Evolutionary conservation across 495 filamentous ascomycete genomes (phyloP).

Genomic region (Aspergillus wentii): DNA sequence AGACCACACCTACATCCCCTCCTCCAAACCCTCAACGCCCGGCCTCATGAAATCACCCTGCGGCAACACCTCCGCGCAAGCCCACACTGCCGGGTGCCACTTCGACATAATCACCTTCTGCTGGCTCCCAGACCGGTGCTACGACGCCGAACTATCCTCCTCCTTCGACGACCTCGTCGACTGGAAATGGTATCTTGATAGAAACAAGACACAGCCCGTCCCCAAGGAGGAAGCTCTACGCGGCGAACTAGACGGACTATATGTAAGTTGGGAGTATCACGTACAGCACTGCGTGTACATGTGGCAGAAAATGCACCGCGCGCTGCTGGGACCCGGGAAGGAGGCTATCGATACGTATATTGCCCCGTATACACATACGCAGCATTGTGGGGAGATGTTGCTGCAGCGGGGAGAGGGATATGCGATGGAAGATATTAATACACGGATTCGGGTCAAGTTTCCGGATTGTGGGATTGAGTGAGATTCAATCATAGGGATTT

Average conservation of each 20-base stretch:
- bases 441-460: not conserved
- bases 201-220: constrained; percentile 4
- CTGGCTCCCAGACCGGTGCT: constrained; percentile 12
- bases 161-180: not conserved
- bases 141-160: constrained; percentile 5
- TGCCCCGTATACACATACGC: constrained; percentile 14
- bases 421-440: constrained; percentile 2
- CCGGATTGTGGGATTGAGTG: constrained; percentile 2
- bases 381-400: constrained; percentile 19
- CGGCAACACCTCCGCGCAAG: constrained; percentile 8
- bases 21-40: too few relatives aligned
- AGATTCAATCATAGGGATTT: too few relatives aligned
- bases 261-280: constrained; percentile 30
- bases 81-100: constrained; percentile 5
- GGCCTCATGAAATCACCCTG: constrained; percentile 4
- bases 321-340: constrained; percentile 2
- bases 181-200: constrained; percentile 13
- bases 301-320: constrained; percentile 30
- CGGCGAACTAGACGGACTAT: constrained; percentile 12
- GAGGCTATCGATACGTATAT: constrained; percentile 15
- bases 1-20: too few relatives aligned
- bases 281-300: constrained; percentile 25
- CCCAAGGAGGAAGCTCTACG: constrained; percentile 5
- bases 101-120: constrained; percentile 12
- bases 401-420: constrained; percentile 3